These are phyloP conservation scores for Dendrocalamus sinicus DNA, from an alignment of 176 grass and related monocot genomes.

Conservation along the genomic window DNA sequence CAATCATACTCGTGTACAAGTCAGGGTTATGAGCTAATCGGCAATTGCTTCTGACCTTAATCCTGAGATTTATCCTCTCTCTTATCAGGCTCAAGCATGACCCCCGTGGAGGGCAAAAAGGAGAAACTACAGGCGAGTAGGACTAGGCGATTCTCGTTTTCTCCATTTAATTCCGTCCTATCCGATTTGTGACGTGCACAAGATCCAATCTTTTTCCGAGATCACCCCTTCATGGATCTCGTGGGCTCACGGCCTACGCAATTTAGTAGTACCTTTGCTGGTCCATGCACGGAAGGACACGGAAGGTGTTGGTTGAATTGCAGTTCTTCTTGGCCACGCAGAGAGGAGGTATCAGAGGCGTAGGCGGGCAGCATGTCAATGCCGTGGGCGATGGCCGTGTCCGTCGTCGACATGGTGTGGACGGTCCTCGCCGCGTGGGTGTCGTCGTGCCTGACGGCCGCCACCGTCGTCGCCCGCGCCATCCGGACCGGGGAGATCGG, in stretches of 20 bases:
- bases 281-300: conserved; percentile 42
- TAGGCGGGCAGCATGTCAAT: conserved; percentile 52
- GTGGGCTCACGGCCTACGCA: neutral
- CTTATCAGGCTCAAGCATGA: too few species aligned
- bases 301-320: conserved; percentile 2
- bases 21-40: neutral
- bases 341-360: neutral
- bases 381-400: conserved; percentile 60
- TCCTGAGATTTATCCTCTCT: too few species aligned
- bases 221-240: conserved; percentile 5
- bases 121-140: neutral
- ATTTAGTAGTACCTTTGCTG: conserved; percentile 19
- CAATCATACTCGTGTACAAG: neutral
- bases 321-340: neutral
- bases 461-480: conserved; percentile 63
- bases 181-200: neutral
- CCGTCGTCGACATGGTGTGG: conserved; percentile 67
- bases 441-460: conserved; percentile 61
- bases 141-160: conserved; percentile 9
- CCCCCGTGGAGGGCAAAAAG: neutral
- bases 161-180: conserved; percentile 31
- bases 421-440: conserved; percentile 65
- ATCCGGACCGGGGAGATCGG: conserved; percentile 52
- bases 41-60: neutral
- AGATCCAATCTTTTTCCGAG: neutral